Conservation (phyloP, 2,329 filamentous ascomycete species). For the Cryphonectria nitschkei region DNA sequence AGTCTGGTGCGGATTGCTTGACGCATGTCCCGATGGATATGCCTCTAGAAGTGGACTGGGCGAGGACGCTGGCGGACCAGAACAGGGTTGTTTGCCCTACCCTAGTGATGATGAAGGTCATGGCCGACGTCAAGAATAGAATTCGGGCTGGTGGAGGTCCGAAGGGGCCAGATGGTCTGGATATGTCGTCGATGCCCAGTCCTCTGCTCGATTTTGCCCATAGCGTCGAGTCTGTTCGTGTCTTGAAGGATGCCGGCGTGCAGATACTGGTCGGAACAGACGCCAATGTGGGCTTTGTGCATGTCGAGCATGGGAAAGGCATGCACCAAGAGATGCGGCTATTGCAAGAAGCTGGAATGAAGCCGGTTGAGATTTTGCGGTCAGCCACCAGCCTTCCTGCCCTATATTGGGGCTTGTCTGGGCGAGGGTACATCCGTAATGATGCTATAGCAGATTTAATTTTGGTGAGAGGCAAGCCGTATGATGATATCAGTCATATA, state of each 20-base stretch:
- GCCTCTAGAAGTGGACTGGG: neutral
- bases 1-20: conserved; percentile 1
- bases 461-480: neutral
- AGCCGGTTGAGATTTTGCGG: neutral
- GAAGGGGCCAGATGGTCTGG: neutral
- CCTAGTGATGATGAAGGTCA: neutral
- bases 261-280: conserved; percentile 3
- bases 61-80: neutral
- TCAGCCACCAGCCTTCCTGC: conserved; percentile 9
- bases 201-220: neutral
- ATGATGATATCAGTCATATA: neutral
- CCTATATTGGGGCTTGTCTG: neutral
- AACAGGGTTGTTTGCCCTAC: conserved; percentile 7
- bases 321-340: conserved; percentile 4
- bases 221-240: neutral
- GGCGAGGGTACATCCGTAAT: neutral
- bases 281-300: neutral
- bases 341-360: conserved; percentile 9
- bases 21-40: conserved; percentile 8
- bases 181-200: neutral
- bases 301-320: neutral
- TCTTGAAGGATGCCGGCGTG: neutral
- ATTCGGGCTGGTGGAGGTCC: neutral
- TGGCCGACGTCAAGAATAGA: neutral
- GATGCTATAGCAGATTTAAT: neutral